A percentile compares a stretch with the other conserved stretches of the same genome.
These are phyloP conservation scores for Metarhizium anisopliae DNA, from an alignment of 2,329 filamentous ascomycete species.

Conservation along the genomic window DNA sequence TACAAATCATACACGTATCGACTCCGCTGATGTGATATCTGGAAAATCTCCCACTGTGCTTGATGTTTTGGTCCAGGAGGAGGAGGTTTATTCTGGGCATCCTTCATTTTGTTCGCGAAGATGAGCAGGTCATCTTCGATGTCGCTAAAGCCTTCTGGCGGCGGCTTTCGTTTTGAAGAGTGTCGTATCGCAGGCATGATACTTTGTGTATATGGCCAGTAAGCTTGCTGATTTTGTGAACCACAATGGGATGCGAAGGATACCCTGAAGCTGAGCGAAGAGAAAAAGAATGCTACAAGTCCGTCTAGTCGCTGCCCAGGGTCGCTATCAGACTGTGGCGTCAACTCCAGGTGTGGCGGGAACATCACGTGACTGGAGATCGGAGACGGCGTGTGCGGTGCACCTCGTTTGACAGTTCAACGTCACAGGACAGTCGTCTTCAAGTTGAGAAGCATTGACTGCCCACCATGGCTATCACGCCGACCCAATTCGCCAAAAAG, in stretches of 20 bases:
- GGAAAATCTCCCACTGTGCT: slow-evolving; percentile 93
- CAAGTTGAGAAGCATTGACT: slow-evolving; percentile 25
- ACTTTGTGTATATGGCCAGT: slow-evolving; percentile 2
- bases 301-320: not conserved
- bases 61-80: slow-evolving; percentile 78
- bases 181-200: slow-evolving; percentile 70
- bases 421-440: slow-evolving; percentile 19
- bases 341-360: slow-evolving; percentile 9
- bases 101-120: slow-evolving; percentile 87
- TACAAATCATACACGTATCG: slow-evolving; percentile 97
- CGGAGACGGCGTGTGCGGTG: not conserved
- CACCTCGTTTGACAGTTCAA: slow-evolving; percentile 11
- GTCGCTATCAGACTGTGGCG: slow-evolving; percentile 9
- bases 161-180: slow-evolving; percentile 68
- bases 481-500: slow-evolving; percentile 80
- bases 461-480: slow-evolving; percentile 74
- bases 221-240: not conserved
- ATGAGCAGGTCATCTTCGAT: slow-evolving; percentile 81
- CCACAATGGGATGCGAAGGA: not conserved
- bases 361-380: slow-evolving; percentile 19
- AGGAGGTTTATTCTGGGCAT: slow-evolving; percentile 82
- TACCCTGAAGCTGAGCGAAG: not conserved
- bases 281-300: not conserved
- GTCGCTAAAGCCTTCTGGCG: slow-evolving; percentile 78
- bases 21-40: slow-evolving; percentile 86